Base-by-base conservation (phyloP, 164 flowering plant species). In the Nymphaea thermarum region DNA sequence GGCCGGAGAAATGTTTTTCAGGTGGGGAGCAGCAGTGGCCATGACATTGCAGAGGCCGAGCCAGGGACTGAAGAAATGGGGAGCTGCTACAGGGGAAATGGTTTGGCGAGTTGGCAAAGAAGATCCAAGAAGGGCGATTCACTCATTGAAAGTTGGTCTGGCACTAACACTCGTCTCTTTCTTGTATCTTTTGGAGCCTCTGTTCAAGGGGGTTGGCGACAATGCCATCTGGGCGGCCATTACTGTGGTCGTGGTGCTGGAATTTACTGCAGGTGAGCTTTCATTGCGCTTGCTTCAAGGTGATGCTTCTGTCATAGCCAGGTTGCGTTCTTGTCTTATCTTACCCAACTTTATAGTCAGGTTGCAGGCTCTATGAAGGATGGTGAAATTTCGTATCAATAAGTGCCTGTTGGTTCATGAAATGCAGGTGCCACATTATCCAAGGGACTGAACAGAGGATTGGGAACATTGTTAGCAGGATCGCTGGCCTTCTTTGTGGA, bases 141-240 rank as follows among this genome's bases (percentile, higher is more conserved):
- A 94, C 69, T 72, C 99, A 5, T 43, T 94, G 43, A 94, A 94
- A 79, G 96, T 94, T 59, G 99, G 98, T 3, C 15, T 84, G 14
- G 73, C 99, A 1, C 51, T 94, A 74, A 82, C 99, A 57, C 43
- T 94, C 67, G 96, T 90, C 36, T 90, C 96, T 3, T 66, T 87
- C 70, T 70, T 91, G 74, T 94, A 90, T 73, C 74, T 91, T 6
- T 18, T 85, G 80, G 90, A 88, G 79, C 96, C 92, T 65, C 74
- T 88, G 77, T 90, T 84, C 74, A 63, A 81, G 65, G 91, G 92
- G 42, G 69, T 94, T 42, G 99, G 96, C 3, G 68, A 76, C n/a
- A 87, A 79, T 78, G 88, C 94, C 5, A 84, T 91, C 42, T 94
- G 99, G 98, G 99, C 99, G 66, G 96, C 88, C 80, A 90, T 94